Percentiles rank a stretch among this genome's conserved stretches.
Evolutionary conservation across 2,329 filamentous ascomycete species (phyloP).

Genomic region (Fusarium austroafricanum): DNA sequence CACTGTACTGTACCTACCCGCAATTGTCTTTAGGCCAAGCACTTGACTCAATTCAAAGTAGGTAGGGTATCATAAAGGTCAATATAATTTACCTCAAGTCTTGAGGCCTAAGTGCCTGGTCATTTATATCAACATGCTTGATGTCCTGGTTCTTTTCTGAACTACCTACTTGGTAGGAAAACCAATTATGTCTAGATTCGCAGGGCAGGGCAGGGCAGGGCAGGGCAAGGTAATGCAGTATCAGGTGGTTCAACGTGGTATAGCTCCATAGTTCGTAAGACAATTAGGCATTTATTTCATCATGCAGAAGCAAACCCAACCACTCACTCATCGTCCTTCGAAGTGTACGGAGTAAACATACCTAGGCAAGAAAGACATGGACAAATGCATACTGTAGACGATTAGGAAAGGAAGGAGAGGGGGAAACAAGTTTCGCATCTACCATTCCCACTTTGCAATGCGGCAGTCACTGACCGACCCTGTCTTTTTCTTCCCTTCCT

Average conservation of each 20-base stretch:
- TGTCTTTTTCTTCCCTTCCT: conserved; percentile 1
- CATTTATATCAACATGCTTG: too few species aligned
- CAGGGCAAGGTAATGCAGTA: too few species aligned
- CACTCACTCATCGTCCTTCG: neutral
- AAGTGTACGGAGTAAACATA: too few species aligned
- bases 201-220: neutral
- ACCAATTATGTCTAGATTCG: neutral
- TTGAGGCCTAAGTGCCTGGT: too few species aligned
- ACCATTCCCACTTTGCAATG: conserved; percentile 15
- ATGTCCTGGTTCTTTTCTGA: too few species aligned
- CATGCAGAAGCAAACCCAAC: conserved; percentile 10
- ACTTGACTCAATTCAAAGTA: neutral
- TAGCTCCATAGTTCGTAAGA: neutral
- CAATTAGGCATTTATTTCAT: conserved; percentile 20
- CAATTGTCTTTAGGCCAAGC: neutral
- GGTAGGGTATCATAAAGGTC: too few species aligned
- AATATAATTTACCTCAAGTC: too few species aligned
- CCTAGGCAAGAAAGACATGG: neutral
- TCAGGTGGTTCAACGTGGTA: conserved; percentile 2
- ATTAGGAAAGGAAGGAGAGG: neutral
- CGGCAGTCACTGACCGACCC: neutral
- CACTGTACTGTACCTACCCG: neutral
- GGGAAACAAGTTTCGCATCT: conserved; percentile 22
- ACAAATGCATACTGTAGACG: neutral
- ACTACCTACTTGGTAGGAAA: neutral